These are phyloP conservation scores for Aspergillus leporis DNA, from an alignment of 495 filamentous ascomycete genomes.

Conservation along the genomic window DNA sequence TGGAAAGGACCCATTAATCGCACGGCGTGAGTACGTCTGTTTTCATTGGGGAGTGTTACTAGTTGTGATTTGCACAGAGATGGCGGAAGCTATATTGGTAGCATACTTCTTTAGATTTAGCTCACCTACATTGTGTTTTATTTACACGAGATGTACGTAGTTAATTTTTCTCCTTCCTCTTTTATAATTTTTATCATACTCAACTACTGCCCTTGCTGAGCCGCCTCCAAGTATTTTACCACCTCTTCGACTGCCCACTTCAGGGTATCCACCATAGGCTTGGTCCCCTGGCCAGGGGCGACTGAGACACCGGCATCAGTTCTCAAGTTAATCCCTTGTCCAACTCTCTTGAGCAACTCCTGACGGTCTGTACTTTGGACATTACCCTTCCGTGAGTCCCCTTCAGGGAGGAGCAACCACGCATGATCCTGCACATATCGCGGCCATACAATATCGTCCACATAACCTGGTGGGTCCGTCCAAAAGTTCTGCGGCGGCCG, in stretches of 20 bases:
- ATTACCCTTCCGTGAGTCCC: slow-evolving; percentile 51
- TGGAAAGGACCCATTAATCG: slow-evolving; percentile 33
- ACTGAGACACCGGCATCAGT: slow-evolving; percentile 40
- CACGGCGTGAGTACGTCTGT: not conserved
- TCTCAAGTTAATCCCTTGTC: slow-evolving; percentile 35
- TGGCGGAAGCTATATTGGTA: not conserved
- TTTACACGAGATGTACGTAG: not conserved
- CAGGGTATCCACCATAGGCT: slow-evolving; percentile 38
- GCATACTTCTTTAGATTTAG: not conserved
- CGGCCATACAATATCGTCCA: slow-evolving; percentile 94
- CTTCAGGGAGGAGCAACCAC: slow-evolving; percentile 68
- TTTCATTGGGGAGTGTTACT: not conserved
- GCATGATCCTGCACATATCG: slow-evolving; percentile 79
- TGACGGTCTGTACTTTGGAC: slow-evolving; percentile 13
- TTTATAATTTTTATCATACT: not conserved
- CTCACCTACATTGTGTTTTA: not conserved
- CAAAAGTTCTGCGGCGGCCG: slow-evolving; percentile 74
- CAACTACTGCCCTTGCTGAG: not conserved
- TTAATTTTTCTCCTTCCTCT: not conserved
- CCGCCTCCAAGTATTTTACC: slow-evolving; percentile 23
- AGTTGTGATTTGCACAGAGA: not conserved
- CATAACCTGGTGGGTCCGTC: slow-evolving; percentile 90
- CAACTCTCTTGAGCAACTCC: slow-evolving; percentile 34
- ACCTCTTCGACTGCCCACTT: slow-evolving; percentile 49
- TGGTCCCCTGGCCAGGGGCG: slow-evolving; percentile 37